A percentile compares a stretch with the other conserved stretches of the same genome.
Evolutionary conservation across 768 basidiomycete species (phyloP).

Genomic region (Dendrothele bispora): DNA sequence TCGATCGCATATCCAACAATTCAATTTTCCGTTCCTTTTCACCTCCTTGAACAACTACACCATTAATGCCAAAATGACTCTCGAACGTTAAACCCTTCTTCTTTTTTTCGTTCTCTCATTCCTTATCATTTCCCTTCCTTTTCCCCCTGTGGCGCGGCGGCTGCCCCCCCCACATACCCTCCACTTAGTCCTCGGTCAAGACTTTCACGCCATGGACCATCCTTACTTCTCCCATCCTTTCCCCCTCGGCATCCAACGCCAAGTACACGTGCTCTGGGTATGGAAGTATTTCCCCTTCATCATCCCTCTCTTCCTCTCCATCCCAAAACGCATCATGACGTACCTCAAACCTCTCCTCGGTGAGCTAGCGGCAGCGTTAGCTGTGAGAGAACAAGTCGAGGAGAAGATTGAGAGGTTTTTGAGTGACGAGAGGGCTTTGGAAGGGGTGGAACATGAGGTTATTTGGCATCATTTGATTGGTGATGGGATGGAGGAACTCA

Average conservation of each 20-base stretch:
- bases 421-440: slow-evolving; percentile 21
- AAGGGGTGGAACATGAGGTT: slow-evolving; percentile 29
- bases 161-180: no score
- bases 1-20: no score
- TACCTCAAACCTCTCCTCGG: slow-evolving; percentile 13
- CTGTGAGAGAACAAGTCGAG: slow-evolving; percentile 13
- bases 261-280: slow-evolving; percentile 4
- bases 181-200: slow-evolving; percentile 27
- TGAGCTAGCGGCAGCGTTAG: slow-evolving; percentile 14
- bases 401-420: slow-evolving; percentile 26
- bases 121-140: no score
- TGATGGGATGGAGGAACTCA: no score
- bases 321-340: slow-evolving; percentile 17
- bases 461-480: slow-evolving; percentile 35
- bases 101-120: no score
- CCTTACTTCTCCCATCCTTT: slow-evolving; percentile 25
- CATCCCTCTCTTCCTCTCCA: slow-evolving; percentile 9
- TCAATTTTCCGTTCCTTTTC: no score
- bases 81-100: no score
- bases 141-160: no score
- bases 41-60: no score
- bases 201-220: slow-evolving; percentile 20
- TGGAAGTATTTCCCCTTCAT: slow-evolving; percentile 23
- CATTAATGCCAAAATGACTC: no score
- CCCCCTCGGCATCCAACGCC: slow-evolving; percentile 20